Conservation (phyloP, 139 green algal genomes). For the Chlorella sp. region DNA sequence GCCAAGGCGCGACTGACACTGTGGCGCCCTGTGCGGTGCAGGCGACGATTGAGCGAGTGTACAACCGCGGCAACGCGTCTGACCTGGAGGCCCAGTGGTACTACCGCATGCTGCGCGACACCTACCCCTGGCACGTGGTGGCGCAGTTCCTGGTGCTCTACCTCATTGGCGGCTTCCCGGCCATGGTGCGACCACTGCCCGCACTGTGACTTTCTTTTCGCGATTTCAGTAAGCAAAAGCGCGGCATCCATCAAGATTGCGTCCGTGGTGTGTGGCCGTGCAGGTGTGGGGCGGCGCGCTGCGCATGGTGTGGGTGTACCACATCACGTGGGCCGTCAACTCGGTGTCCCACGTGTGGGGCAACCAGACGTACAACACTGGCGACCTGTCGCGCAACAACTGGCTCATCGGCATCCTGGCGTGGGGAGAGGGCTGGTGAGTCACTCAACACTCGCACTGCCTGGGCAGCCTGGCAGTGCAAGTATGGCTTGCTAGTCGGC, state of each 20-base stretch:
- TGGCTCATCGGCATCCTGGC: constrained; percentile 66
- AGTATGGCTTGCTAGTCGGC: too few species aligned
- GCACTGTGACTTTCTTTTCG: too few species aligned
- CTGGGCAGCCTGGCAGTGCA: too few species aligned
- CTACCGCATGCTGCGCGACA: constrained; percentile 68
- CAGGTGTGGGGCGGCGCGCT: constrained; percentile 89
- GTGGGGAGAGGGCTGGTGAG: constrained; percentile 82
- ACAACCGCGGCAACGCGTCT: constrained; percentile 69
- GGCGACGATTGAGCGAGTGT: constrained; percentile 68
- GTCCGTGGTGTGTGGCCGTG: too few species aligned
- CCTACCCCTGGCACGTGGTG: constrained; percentile 85
- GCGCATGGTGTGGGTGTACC: constrained; percentile 89
- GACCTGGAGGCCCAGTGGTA: constrained; percentile 89
- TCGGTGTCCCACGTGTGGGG: constrained; percentile 93
- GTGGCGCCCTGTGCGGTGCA: constrained; percentile 12
- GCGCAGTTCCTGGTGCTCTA: constrained; percentile 72
- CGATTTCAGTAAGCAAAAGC: too few species aligned
- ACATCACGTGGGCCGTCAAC: constrained; percentile 99
- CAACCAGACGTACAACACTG: constrained; percentile 80
- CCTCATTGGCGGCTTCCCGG: constrained; percentile 78
- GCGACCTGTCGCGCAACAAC: constrained; percentile 81
- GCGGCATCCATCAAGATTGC: too few species aligned
- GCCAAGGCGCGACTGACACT: background rate
- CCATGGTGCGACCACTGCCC: constrained; percentile 85
- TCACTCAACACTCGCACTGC: too few species aligned